Evolutionary conservation across 495 filamentous ascomycete species (phyloP), one percentile per base, ranked within the genome.

Genomic region (Neurospora tetrasperma): DNA sequence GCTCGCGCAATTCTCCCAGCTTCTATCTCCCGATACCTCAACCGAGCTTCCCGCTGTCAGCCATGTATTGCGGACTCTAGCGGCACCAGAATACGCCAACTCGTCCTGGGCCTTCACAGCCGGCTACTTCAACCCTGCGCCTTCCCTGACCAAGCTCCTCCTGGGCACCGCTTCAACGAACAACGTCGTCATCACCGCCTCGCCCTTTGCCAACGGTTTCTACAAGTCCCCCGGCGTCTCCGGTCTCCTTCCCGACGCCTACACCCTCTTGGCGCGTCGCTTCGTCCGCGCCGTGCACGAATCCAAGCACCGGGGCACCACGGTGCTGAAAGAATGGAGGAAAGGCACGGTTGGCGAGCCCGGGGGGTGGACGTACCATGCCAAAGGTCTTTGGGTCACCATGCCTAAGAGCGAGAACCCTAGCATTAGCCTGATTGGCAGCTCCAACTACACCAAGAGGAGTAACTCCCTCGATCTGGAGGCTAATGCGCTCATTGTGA

Each of bases 121-220:
- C 3, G 96, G 96, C 39, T 99, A 99, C 81, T 99, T 99, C 85
- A 99, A 99, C 82, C 96, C 96, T 69, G 92, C 93, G 46, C 90
- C 94, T 3, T 86, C 89, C 2, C 87, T 97, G 8, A 94, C 92
- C 18, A 86, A 90, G 68, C 86, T 97, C 5, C 83, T 98, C 2
- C 88, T 99, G 20, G 83, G 86, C 20, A 94, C 93, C 18, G 81
- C 85, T 6, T 91, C 90, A 5, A 78, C 79, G 16, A 84, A 84
- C 70, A 94, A 92, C 73, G 96, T 92, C 3, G 90, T 99, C 27
- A 88, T 99, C 70, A 97, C 96, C 5, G 96, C 96, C n/a, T 94
- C 93, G 4, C 96, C 94, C 0, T 89, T 89, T 83, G 96, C 96
- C 1, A 99, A 99, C 79, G 96, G 96, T 12, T 99, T 99, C 82